Percentiles rank a stretch among this genome's conserved stretches.
Evolutionary conservation across 2,329 filamentous ascomycete species (phyloP).

Genomic region (Basipetospora chlamydospora): DNA sequence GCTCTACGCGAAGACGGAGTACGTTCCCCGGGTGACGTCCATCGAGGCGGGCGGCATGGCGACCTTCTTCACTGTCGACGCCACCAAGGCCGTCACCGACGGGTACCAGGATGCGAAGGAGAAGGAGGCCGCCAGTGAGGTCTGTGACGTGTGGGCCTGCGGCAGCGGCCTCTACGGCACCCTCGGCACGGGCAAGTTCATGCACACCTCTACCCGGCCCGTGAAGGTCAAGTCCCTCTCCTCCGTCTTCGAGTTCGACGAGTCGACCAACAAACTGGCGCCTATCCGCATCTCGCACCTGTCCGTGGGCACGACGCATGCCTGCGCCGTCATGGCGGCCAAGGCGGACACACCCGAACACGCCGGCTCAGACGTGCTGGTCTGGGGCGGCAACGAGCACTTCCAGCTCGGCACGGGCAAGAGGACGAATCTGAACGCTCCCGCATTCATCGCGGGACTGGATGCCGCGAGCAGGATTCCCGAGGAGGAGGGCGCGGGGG

Average conservation of each 20-base stretch:
- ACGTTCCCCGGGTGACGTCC: constrained; percentile 52
- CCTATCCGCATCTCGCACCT: constrained; percentile 67
- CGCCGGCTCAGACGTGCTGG: constrained; percentile 78
- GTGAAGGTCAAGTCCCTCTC: constrained; percentile 73
- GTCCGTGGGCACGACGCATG: constrained; percentile 67
- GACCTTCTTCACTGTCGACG: constrained; percentile 78
- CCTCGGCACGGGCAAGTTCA: constrained; percentile 78
- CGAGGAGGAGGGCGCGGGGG: constrained; percentile 33
- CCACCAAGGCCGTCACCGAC: constrained; percentile 35
- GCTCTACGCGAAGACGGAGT: constrained; percentile 52
- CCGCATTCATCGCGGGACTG: constrained; percentile 64
- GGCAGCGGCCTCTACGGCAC: constrained; percentile 74
- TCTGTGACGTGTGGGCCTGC: constrained; percentile 72
- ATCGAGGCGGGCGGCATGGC: constrained; percentile 78
- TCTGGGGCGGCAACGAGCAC: constrained; percentile 90
- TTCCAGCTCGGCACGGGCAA: constrained; percentile 89
- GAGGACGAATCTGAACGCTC: constrained; percentile 62
- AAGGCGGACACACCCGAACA: constrained; percentile 57
- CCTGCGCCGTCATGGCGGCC: constrained; percentile 66
- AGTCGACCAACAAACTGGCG: constrained; percentile 47
- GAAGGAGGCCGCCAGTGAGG: constrained; percentile 22
- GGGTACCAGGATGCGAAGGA: not conserved
- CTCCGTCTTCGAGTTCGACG: constrained; percentile 76
- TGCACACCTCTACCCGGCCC: constrained; percentile 65
- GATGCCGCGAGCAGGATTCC: constrained; percentile 34